phyloP scores from a whole-genome alignment of 331 rosid genomes.

The Telfairia occidentalis region DNA sequence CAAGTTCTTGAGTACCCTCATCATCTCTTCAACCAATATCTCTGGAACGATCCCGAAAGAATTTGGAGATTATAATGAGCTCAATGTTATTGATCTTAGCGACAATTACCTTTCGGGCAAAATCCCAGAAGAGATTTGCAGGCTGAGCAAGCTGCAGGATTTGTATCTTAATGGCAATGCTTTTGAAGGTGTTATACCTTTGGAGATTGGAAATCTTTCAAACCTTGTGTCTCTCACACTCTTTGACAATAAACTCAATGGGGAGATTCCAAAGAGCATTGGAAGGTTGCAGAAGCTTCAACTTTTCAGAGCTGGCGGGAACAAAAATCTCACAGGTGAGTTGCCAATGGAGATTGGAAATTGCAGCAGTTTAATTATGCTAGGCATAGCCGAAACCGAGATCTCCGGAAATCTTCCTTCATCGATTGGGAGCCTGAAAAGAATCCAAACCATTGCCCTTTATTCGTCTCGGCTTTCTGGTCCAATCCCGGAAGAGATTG shows the following conservation, averaged over 20 bases:
- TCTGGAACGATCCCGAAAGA: constrained; percentile 54
- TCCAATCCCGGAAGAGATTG: constrained; percentile 80
- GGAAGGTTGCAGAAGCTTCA: constrained; percentile 48
- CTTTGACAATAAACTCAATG: constrained; percentile 51
- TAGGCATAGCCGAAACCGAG: constrained; percentile 79
- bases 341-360: constrained; percentile 74
- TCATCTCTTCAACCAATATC: constrained; percentile 44
- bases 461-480: constrained; percentile 56
- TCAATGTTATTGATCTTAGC: constrained; percentile 44
- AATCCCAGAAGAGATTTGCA: constrained; percentile 63
- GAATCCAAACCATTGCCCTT: constrained; percentile 50
- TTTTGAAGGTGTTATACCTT: constrained; percentile 57
- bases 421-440: constrained; percentile 50
- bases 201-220: constrained; percentile 47
- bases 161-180: constrained; percentile 40
- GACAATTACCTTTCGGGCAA: constrained; percentile 50
- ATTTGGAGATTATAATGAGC: constrained; percentile 46
- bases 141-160: constrained; percentile 40
- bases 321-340: constrained; percentile 46
- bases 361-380: constrained; percentile 56
- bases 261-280: constrained; percentile 60
- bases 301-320: constrained; percentile 74
- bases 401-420: constrained; percentile 65
- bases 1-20: constrained; percentile 37
- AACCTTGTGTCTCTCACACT: constrained; percentile 47